Evolutionary conservation across 371 early-diverging fungal genomes (phyloP).

Genomic region (Mortierella sp.): DNA sequence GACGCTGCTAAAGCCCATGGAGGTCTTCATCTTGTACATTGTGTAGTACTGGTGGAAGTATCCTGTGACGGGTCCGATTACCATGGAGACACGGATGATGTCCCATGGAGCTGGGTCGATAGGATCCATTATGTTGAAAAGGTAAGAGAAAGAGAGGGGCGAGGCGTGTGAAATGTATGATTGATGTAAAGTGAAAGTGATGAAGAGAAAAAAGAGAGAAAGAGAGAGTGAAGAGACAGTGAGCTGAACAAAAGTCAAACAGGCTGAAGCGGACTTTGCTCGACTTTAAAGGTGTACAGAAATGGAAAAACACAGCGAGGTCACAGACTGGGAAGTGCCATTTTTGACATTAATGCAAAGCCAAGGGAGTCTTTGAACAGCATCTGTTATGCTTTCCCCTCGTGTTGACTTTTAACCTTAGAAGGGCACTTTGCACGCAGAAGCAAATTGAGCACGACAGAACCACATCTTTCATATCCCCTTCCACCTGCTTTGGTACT

Average conservation of each 20-base stretch:
- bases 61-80: conserved; percentile 57
- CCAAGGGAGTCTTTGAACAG: too few relatives aligned
- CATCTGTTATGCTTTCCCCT: too few relatives aligned
- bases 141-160: neutral
- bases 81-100: conserved; percentile 54
- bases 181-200: neutral
- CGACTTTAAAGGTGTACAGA: neutral
- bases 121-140: conserved; percentile 15
- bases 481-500: too few relatives aligned
- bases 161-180: neutral
- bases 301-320: neutral
- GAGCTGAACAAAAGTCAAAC: neutral
- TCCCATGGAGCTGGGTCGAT: conserved; percentile 53
- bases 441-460: too few relatives aligned
- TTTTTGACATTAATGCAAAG: too few relatives aligned
- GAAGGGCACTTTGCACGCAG: too few relatives aligned
- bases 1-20: conserved; percentile 60
- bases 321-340: neutral
- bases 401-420: too few relatives aligned
- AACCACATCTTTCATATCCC: too few relatives aligned
- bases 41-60: conserved; percentile 60
- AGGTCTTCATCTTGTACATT: conserved; percentile 55
- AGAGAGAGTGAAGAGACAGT: neutral
- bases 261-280: too few relatives aligned
- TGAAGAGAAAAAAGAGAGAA: neutral